Conservation (phyloP, 192 early-diverging fungal genomes). For the Mortierella alpina region DNA sequence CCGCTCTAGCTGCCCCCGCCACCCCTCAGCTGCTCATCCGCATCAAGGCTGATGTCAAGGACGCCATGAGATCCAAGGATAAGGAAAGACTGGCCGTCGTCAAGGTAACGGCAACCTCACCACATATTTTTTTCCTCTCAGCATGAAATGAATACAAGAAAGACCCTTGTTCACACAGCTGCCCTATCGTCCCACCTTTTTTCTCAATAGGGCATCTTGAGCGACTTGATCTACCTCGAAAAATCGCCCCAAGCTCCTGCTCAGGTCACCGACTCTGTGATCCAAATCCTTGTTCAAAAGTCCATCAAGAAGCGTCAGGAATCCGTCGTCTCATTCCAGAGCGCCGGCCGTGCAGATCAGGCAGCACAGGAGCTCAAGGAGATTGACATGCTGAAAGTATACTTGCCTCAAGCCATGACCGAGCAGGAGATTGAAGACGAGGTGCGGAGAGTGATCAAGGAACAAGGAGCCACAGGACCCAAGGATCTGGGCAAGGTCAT, state of each 20-base stretch:
- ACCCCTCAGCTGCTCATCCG: constrained; percentile 37
- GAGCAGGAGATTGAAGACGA: constrained; percentile 76
- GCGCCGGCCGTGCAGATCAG: constrained; percentile 78
- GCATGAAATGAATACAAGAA: not conserved
- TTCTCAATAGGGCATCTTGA: constrained; percentile 82
- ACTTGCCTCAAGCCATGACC: constrained; percentile 84
- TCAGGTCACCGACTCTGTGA: constrained; percentile 65
- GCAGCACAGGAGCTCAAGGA: constrained; percentile 77
- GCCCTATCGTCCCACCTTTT: too few species aligned
- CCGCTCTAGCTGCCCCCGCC: constrained; percentile 29
- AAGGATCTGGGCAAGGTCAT: constrained; percentile 91
- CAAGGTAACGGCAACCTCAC: constrained; percentile 20
- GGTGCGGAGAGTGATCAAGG: constrained; percentile 62
- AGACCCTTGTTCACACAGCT: constrained; percentile 53
- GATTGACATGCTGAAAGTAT: constrained; percentile 72
- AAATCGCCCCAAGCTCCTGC: constrained; percentile 65
- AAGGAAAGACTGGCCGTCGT: constrained; percentile 63
- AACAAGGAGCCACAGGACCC: constrained; percentile 65
- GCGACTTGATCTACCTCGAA: constrained; percentile 81
- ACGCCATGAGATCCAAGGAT: constrained; percentile 80
- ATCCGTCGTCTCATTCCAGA: constrained; percentile 72
- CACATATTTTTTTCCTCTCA: not conserved
- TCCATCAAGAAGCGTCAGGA: constrained; percentile 88
- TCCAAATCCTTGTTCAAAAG: constrained; percentile 78
- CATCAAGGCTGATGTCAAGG: constrained; percentile 84